Conservation (phyloP, 2,329 filamentous ascomycete genomes). For the Colletotrichum costaricense region DNA sequence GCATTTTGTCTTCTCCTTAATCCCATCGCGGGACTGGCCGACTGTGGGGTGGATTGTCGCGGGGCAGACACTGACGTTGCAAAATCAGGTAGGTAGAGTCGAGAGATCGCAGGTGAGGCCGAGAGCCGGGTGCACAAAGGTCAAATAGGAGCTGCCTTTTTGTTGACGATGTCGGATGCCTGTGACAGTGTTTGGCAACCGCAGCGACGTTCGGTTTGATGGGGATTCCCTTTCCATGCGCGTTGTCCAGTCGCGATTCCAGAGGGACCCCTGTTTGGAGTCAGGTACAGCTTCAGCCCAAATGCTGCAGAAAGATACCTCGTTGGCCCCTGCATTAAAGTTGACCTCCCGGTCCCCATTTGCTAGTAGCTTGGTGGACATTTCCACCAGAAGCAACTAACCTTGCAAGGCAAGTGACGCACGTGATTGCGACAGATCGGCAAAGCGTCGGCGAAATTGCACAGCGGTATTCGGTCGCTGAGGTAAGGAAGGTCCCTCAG, state of each 20-base stretch:
- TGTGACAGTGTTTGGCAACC: constrained; percentile 14
- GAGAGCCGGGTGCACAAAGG: not conserved
- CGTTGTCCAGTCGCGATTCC: constrained; percentile 28
- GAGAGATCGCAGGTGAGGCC: not conserved
- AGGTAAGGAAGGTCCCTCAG: constrained; percentile 2
- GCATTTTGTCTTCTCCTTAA: constrained; percentile 62
- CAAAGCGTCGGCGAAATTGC: constrained; percentile 34
- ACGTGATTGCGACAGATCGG: constrained; percentile 34
- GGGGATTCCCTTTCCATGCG: constrained; percentile 27
- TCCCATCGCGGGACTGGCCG: constrained; percentile 59
- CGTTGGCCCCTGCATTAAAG: constrained; percentile 19
- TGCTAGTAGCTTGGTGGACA: not conserved
- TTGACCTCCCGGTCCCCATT: constrained; percentile 6
- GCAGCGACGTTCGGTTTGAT: constrained; percentile 23
- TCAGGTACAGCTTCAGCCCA: constrained; percentile 14
- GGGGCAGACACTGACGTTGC: not conserved
- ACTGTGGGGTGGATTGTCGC: constrained; percentile 31
- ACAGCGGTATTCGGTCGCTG: not conserved
- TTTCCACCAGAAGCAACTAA: constrained; percentile 18
- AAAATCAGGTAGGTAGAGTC: not conserved
- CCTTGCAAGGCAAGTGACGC: constrained; percentile 11
- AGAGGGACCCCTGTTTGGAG: constrained; percentile 16
- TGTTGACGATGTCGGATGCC: constrained; percentile 9
- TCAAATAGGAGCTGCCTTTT: not conserved
- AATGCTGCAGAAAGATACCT: constrained; percentile 13